phyloP scores from a whole-genome alignment of 2,329 filamentous ascomycete genomes.

The Nemania sp. region DNA sequence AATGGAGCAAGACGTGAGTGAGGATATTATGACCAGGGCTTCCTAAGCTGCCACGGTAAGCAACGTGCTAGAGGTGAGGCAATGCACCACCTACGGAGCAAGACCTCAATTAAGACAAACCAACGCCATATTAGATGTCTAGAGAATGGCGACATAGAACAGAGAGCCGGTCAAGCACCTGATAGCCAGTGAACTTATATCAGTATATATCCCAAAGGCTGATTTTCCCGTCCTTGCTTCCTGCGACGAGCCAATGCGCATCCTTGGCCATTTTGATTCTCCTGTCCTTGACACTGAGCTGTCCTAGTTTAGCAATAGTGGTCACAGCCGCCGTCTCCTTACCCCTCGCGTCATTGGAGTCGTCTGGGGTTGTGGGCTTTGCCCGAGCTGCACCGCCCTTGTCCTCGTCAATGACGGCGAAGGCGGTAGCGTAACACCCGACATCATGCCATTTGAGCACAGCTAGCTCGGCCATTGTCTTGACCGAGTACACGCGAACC shows the following conservation, averaged over 20 bases:
- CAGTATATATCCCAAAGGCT: conserved; percentile 95
- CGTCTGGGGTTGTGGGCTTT: not conserved
- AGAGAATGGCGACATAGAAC: not conserved
- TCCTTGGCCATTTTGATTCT: conserved; percentile 66
- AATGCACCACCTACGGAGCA: not conserved
- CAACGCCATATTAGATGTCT: not conserved
- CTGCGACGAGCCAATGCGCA: conserved; percentile 87
- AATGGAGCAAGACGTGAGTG: conserved; percentile 47
- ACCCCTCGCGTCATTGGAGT: conserved; percentile 12
- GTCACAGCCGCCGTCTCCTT: conserved; percentile 27
- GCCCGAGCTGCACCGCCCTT: conserved; percentile 14
- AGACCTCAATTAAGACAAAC: not conserved
- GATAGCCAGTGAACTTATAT: conserved; percentile 23
- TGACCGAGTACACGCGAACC: conserved; percentile 78
- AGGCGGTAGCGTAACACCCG: conserved; percentile 81
- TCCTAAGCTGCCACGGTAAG: not conserved
- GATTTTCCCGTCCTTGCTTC: conserved; percentile 93
- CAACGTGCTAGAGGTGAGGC: not conserved
- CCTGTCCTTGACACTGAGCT: conserved; percentile 63
- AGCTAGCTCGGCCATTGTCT: conserved; percentile 82
- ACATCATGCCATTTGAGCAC: conserved; percentile 94
- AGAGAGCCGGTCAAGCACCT: not conserved
- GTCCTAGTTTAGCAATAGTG: conserved; percentile 38
- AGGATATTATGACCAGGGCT: conserved; percentile 27
- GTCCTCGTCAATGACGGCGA: conserved; percentile 54